Conservation (phyloP, 2,329 filamentous ascomycete genomes). For the Colletotrichum spaethianum region DNA sequence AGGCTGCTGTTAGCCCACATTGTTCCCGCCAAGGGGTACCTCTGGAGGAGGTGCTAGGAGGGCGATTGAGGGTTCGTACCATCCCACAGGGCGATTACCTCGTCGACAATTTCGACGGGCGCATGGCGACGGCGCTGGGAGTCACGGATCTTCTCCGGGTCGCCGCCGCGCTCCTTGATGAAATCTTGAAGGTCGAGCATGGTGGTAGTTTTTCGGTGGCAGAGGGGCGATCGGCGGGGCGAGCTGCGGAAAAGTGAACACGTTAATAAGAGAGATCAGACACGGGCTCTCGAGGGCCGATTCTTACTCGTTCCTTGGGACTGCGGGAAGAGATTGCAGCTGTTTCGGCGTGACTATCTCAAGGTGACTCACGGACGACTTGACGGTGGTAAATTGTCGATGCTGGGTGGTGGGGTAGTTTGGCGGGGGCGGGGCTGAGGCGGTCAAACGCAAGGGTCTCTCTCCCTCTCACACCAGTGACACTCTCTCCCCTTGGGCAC, state of each 20-base stretch:
- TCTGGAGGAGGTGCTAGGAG: slow-evolving; percentile 77
- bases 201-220: slow-evolving; percentile 24
- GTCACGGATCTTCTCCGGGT: slow-evolving; percentile 92
- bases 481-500: slow-evolving; percentile 5
- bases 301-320: slow-evolving; percentile 30
- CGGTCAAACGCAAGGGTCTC: slow-evolving; percentile 38
- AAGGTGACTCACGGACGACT: slow-evolving; percentile 36
- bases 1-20: slow-evolving; percentile 14
- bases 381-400: slow-evolving; percentile 40
- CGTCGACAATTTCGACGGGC: slow-evolving; percentile 87
- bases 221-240: neutral
- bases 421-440: slow-evolving; percentile 42
- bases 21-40: neutral
- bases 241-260: neutral
- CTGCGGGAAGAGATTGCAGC: slow-evolving; percentile 18
- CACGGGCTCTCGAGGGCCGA: neutral
- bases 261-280: neutral
- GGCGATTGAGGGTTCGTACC: slow-evolving; percentile 16
- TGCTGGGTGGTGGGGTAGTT: slow-evolving; percentile 38
- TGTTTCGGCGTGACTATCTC: slow-evolving; percentile 18
- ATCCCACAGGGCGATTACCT: slow-evolving; percentile 84
- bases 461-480: slow-evolving; percentile 1
- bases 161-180: slow-evolving; percentile 88
- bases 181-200: slow-evolving; percentile 88
- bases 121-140: slow-evolving; percentile 88